These are phyloP conservation scores for Populus trichocarpa DNA, from an alignment of 441 rosid genomes.

Conservation along the genomic window DNA sequence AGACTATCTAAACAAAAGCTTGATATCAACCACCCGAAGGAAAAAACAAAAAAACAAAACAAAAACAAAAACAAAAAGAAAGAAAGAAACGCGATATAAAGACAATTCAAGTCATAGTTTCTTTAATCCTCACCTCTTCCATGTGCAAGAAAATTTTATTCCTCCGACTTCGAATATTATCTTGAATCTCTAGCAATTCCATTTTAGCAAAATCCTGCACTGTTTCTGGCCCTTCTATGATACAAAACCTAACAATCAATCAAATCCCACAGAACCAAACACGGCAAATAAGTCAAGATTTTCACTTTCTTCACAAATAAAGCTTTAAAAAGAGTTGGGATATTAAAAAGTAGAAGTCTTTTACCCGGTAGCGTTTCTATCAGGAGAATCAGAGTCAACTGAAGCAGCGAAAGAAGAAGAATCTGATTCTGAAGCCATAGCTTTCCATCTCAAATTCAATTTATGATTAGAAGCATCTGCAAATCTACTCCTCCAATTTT, in stretches of 20 bases:
- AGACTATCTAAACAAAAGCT: background rate
- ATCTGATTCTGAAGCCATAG: conserved; percentile 55
- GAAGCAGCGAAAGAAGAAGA: conserved; percentile 46
- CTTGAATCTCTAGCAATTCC: conserved; percentile 90
- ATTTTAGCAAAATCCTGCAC: conserved; percentile 87
- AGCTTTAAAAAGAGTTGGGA: background rate
- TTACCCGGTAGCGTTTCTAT: conserved; percentile 47
- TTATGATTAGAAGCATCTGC: conserved; percentile 16
- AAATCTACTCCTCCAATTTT: conserved; percentile 16
- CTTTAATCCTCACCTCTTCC: conserved; percentile 67
- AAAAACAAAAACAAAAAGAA: too few relatives aligned
- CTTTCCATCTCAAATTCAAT: conserved; percentile 44
- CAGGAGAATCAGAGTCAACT: conserved; percentile 54
- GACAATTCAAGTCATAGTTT: background rate
- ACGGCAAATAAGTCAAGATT: background rate
- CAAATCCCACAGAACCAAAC: conserved; percentile 1
- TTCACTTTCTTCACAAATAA: background rate
- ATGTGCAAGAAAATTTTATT: conserved; percentile 94
- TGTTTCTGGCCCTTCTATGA: conserved; percentile 97
- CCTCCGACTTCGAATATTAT: conserved; percentile 88
- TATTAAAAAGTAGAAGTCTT: background rate
- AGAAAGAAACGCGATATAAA: too few relatives aligned
- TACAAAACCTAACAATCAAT: conserved; percentile 66
- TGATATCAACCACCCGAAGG: background rate
- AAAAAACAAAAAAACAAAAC: background rate